Evolutionary conservation across 2,329 filamentous ascomycete species (phyloP), one percentile per base, ranked within the genome.

Genomic region (Escovopsis sp.): DNA sequence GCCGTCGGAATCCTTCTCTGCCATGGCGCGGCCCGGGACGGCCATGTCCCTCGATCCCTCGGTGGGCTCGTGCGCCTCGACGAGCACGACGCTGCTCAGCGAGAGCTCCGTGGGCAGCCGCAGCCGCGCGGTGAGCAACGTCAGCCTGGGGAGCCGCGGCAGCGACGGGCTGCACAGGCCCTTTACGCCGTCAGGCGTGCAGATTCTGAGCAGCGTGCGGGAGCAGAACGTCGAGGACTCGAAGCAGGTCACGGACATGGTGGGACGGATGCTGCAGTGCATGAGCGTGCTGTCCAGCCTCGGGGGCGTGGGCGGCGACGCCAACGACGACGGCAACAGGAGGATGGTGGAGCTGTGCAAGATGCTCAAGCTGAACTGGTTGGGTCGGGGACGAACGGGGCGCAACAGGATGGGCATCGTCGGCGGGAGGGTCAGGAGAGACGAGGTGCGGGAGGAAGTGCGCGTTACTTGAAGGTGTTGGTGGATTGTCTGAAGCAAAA

Each of bases 361-460:
- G 56, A 79, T 91, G 52, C 67, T 98, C 47, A 98, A 96, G 64
- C 77, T 95, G 54, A 98, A 98, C 60, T 98, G 91, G 91, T 72
- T 98, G 2, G 89, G 89, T 0, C 71, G 91, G 38, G 89, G 89
- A 0, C 68, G 91, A 33, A 96, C 87, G 4, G 91, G 91, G 0
- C 71, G 91, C 48, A 93, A 96, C 60, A 68, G 91, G 42, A 76
- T 86, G 49, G 91, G 91, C 0, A 89, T 95, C 57, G 88, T 96
- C 1, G 88, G 87, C 2, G 73, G 72, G 0, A 60, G 73, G 41
- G 71, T 75, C 9, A 65, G 65, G 49, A 60, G 72, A 40, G 67
- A 69, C 23, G 60, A 60, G 42, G 47, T 51, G 4, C 58, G 61
- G 39, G 65, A 66, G 40, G 64, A 67, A 48, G 46, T 69, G 26